A percentile compares a stretch with the other conserved stretches of the same genome.
Conservation (phyloP, 306 rosid genomes). For the Glycine latifolia region DNA sequence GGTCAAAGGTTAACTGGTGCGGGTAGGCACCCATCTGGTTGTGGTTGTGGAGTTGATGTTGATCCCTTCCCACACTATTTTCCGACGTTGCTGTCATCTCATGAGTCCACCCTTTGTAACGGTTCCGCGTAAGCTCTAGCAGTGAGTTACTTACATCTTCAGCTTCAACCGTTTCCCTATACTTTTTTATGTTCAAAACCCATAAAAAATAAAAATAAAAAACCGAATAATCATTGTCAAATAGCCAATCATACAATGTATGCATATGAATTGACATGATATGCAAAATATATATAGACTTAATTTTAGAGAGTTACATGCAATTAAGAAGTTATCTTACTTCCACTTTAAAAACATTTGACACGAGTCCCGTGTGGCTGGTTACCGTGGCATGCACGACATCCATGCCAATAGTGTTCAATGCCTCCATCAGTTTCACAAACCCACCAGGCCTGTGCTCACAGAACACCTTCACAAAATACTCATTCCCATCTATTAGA, state of each 20-base stretch:
- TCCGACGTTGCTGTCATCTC: constrained; percentile 58
- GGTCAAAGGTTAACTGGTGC: constrained; percentile 48
- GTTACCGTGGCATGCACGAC: constrained; percentile 85
- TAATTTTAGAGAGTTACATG: too few relatives aligned
- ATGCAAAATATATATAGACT: too few relatives aligned
- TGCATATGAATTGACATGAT: too few relatives aligned
- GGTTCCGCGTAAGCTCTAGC: constrained; percentile 74
- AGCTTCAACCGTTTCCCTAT: constrained; percentile 74
- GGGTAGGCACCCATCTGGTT: constrained; percentile 50
- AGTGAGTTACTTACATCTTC: constrained; percentile 80
- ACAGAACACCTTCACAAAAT: constrained; percentile 80
- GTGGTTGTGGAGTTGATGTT: constrained; percentile 52
- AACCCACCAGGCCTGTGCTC: constrained; percentile 90
- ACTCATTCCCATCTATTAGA: constrained; percentile 77
- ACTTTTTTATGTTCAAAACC: constrained; percentile 63
- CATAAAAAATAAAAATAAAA: too few relatives aligned
- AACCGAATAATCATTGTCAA: too few relatives aligned
- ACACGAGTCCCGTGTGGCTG: constrained; percentile 78
- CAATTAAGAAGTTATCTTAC: constrained; percentile 42
- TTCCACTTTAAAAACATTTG: constrained; percentile 85
- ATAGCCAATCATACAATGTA: too few relatives aligned
- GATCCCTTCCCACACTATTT: constrained; percentile 53
- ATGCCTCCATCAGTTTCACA: constrained; percentile 83
- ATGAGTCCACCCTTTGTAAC: constrained; percentile 54
- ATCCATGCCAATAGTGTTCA: constrained; percentile 74